Conservation (phyloP, 2,329 filamentous ascomycete genomes). For the Diatrype stigma region DNA sequence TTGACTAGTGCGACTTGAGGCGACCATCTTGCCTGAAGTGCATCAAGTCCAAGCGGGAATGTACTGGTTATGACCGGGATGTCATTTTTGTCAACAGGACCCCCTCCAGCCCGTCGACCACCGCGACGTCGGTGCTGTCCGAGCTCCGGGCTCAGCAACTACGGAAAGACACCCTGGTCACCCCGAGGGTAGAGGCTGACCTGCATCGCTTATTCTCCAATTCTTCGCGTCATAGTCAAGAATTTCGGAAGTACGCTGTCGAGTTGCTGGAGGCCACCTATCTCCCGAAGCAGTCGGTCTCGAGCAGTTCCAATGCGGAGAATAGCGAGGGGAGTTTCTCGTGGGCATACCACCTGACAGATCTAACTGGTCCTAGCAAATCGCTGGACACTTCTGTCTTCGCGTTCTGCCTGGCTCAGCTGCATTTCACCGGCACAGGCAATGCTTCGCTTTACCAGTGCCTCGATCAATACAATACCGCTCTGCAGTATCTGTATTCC, state of each 20-base stretch:
- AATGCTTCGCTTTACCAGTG: conserved; percentile 13
- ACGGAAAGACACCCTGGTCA: conserved; percentile 1
- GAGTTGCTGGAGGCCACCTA: conserved; percentile 12
- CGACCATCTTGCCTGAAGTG: conserved; percentile 15
- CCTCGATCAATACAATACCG: conserved; percentile 15
- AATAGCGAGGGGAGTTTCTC: conserved; percentile 10
- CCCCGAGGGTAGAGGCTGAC: conserved; percentile 4
- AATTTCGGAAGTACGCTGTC: conserved; percentile 12
- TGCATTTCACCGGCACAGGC: conserved; percentile 10
- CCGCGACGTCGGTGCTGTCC: conserved; percentile 11
- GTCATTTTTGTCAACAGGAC: conserved; percentile 16
- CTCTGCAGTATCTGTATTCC: conserved; percentile 10
- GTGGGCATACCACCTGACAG: conserved; percentile 12
- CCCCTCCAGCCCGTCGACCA: conserved; percentile 7
- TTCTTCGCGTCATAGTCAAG: not conserved
- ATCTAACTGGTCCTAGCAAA: conserved; percentile 9
- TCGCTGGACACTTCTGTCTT: conserved; percentile 15
- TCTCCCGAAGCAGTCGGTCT: conserved; percentile 9
- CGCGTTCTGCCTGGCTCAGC: conserved; percentile 14
- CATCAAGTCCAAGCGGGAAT: conserved; percentile 10
- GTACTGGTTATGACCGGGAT: conserved; percentile 13
- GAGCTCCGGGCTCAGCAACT: conserved; percentile 4
- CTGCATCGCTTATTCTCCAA: conserved; percentile 7
- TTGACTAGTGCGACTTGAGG: conserved; percentile 12
- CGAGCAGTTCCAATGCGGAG: not conserved